These are phyloP conservation scores for Penicillium egyptiacum DNA, from an alignment of 495 filamentous ascomycete species.

Conservation along the genomic window DNA sequence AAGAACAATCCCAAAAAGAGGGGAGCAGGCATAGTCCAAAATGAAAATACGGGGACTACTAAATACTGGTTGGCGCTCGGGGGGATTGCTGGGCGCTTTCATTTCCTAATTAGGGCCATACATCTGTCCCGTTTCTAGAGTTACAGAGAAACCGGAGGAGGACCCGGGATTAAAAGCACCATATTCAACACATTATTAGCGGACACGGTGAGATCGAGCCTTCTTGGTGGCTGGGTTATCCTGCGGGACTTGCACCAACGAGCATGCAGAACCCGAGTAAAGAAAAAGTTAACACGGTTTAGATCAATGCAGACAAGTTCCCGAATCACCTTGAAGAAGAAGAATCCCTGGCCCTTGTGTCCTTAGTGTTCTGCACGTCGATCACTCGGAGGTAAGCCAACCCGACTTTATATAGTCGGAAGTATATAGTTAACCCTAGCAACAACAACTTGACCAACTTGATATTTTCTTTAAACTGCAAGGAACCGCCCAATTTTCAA, in stretches of 20 bases:
- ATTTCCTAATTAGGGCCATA: constrained; percentile 33
- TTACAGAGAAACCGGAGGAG: constrained; percentile 12
- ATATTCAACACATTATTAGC: constrained; percentile 36
- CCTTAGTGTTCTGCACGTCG: constrained; percentile 4
- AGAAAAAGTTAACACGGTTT: constrained; percentile 20
- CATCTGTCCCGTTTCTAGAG: constrained; percentile 13
- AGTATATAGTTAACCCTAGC: background rate
- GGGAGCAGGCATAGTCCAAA: constrained; percentile 25
- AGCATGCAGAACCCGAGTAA: constrained; percentile 33
- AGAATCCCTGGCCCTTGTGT: background rate
- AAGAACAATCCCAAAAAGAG: constrained; percentile 12
- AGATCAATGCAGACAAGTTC: constrained; percentile 29
- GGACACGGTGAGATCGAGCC: constrained; percentile 37
- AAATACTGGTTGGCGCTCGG: constrained; percentile 37
- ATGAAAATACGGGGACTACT: constrained; percentile 18
- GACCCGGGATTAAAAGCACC: constrained; percentile 18
- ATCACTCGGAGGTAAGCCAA: constrained; percentile 2
- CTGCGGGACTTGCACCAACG: constrained; percentile 35
- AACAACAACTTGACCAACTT: background rate
- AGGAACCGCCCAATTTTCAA: constrained; percentile 5
- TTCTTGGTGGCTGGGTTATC: constrained; percentile 30
- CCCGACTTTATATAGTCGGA: background rate
- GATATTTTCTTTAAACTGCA: background rate
- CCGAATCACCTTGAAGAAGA: constrained; percentile 25
- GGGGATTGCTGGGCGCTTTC: constrained; percentile 29